phyloP scores from a whole-genome alignment of 2,329 filamentous ascomycete genomes.

The Aspergillus sp. region DNA sequence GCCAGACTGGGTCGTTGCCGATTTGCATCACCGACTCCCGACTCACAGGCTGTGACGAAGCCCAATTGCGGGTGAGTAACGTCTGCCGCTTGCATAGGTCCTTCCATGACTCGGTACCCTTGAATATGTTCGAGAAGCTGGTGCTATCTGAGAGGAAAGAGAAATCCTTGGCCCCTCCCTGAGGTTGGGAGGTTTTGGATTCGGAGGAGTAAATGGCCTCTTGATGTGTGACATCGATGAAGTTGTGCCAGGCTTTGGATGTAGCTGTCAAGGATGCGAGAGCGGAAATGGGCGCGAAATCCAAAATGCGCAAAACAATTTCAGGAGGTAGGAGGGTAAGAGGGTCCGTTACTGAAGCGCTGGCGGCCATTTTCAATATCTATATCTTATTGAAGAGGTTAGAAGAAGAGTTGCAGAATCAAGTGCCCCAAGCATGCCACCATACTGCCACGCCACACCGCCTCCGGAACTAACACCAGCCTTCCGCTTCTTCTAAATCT shows the following conservation, averaged over 20 bases:
- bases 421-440: background rate
- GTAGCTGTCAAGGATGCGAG: slow-evolving; percentile 35
- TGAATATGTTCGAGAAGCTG: slow-evolving; percentile 34
- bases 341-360: slow-evolving; percentile 20
- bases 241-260: slow-evolving; percentile 39
- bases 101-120: slow-evolving; percentile 41
- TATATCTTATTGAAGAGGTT: slow-evolving; percentile 2
- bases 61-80: slow-evolving; percentile 41
- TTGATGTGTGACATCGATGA: slow-evolving; percentile 43
- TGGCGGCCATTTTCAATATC: slow-evolving; percentile 16
- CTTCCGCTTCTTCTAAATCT: too few species aligned
- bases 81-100: slow-evolving; percentile 43
- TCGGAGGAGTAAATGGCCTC: slow-evolving; percentile 43
- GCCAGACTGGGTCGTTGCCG: slow-evolving; percentile 43
- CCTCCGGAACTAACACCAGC: background rate
- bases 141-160: slow-evolving; percentile 23
- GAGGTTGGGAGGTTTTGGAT: slow-evolving; percentile 30
- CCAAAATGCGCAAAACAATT: slow-evolving; percentile 40
- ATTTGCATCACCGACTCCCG: slow-evolving; percentile 42
- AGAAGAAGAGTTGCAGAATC: slow-evolving; percentile 4
- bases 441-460: slow-evolving; percentile 13
- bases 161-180: slow-evolving; percentile 26
- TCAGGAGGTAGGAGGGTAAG: slow-evolving; percentile 36
- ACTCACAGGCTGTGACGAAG: slow-evolving; percentile 27
- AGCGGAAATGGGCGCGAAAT: slow-evolving; percentile 34